Conservation (phyloP, 257 asterid species). For the Nicotiana attenuata region DNA sequence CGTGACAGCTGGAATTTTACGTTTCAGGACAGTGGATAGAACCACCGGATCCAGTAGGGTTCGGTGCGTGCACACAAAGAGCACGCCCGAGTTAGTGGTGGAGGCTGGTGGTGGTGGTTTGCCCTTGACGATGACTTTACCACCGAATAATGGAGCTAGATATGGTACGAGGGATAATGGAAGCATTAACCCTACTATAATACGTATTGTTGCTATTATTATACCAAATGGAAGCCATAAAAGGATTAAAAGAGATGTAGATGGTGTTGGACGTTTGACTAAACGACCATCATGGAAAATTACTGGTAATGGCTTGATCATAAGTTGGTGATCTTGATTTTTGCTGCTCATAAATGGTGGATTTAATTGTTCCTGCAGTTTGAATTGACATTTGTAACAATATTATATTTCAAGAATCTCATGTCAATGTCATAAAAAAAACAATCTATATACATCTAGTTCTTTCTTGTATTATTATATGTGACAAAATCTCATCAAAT, state of each 20-base stretch:
- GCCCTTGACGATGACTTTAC: conserved; percentile 57
- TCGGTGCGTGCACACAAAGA: conserved; percentile 80
- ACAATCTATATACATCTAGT: not conserved
- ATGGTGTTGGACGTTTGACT: conserved; percentile 68
- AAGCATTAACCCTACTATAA: conserved; percentile 39
- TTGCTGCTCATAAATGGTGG: conserved; percentile 28
- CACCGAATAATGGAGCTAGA: conserved; percentile 56
- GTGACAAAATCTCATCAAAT: not conserved
- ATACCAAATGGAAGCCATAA: conserved; percentile 75
- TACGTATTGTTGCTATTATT: conserved; percentile 49
- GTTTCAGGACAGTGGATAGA: conserved; percentile 68
- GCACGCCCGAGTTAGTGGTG: conserved; percentile 44
- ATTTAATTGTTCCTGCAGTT: conserved; percentile 39
- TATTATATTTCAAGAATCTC: not conserved
- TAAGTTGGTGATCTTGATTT: conserved; percentile 4
- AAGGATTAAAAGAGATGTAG: conserved; percentile 53
- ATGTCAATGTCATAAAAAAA: not conserved
- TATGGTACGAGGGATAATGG: conserved; percentile 49
- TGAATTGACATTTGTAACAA: not conserved
- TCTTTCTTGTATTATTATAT: not conserved
- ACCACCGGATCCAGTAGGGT: conserved; percentile 82
- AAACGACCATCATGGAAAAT: conserved; percentile 92
- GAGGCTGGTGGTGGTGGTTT: conserved; percentile 61
- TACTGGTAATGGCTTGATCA: conserved; percentile 60
- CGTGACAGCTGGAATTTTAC: conserved; percentile 75